Base-by-base conservation (phyloP, 805 yeast genomes). In the Candida xiaguanensis region DNA sequence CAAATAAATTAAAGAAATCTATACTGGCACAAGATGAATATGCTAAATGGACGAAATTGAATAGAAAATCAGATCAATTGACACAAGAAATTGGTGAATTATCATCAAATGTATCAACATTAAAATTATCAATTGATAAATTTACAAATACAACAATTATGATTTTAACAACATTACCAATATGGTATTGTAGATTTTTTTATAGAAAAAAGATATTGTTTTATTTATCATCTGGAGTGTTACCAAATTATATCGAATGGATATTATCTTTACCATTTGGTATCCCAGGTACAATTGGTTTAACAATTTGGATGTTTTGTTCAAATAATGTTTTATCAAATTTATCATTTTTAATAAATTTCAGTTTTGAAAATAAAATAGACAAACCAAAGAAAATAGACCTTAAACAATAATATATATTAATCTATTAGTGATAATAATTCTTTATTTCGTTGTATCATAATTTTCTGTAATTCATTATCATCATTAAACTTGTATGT, bases 1-100 rank as follows among this genome's bases (percentile, higher is more conserved):
- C 78, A 16, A 68, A 75, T 48, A 67, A 64, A 11, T 77, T 80
- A 49, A 74, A 88, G 44, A 67, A 77, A 22, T 46, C 70, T 2
- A 75, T 89, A 8, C 77, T 87, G 40, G 91, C 97, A 1, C 96
- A 91, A 59, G 97, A 93, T 57, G 81, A 93, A 52, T 93, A 91
- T 59, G 96, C 97, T 20, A 82, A 77, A 53, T 93, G 98, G 98
- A 95, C 97, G 1, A 88, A 88, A 58, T 70, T 90, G 45, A 90
- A 88, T 53, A 75, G 99, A 35, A 75, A 72, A 49, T 64, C 73
- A 42, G 89, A 82, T 47, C 72, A 74, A 43, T 53, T 85, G 36
- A 68, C 71, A 31, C 67, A 60, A 12, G 78, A 84, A 43, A 63
- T 83, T 31, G 73, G 69, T 13, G 41, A 49, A 7, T 48, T 76